These are phyloP conservation scores for Nannizziopsis arthrosporioides DNA, from an alignment of 2,329 filamentous ascomycete species.

Conservation along the genomic window DNA sequence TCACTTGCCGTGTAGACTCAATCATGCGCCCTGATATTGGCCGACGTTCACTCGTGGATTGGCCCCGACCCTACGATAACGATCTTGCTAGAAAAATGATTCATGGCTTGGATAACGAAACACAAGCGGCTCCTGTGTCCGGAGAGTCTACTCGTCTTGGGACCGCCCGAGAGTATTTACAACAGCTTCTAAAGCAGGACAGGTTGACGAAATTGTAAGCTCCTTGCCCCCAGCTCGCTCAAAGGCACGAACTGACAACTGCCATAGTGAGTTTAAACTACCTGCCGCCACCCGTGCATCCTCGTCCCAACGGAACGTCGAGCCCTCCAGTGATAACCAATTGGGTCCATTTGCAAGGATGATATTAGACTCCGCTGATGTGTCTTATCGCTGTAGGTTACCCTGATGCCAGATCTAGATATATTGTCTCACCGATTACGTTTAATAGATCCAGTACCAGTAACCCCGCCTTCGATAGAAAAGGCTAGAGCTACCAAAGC, in stretches of 20 bases:
- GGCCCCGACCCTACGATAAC: slow-evolving; percentile 38
- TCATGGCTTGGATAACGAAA: slow-evolving; percentile 60
- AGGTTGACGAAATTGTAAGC: slow-evolving; percentile 9
- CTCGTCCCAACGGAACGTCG: slow-evolving; percentile 16
- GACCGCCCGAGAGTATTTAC: slow-evolving; percentile 60
- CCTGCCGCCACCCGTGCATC: slow-evolving; percentile 21
- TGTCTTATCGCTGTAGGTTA: slow-evolving; percentile 35
- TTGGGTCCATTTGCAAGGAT: slow-evolving; percentile 45
- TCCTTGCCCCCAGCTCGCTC: neutral
- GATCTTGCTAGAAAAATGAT: slow-evolving; percentile 43
- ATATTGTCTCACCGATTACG: slow-evolving; percentile 2
- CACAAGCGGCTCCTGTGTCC: slow-evolving; percentile 44
- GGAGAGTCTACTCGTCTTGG: slow-evolving; percentile 52
- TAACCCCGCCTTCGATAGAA: slow-evolving; percentile 19
- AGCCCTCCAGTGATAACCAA: slow-evolving; percentile 20
- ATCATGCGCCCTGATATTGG: slow-evolving; percentile 34
- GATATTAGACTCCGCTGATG: slow-evolving; percentile 39
- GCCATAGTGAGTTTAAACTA: slow-evolving; percentile 33
- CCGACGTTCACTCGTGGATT: slow-evolving; percentile 27
- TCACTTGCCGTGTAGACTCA: slow-evolving; percentile 24
- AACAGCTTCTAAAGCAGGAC: slow-evolving; percentile 48
- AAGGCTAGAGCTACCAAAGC: slow-evolving; percentile 14
- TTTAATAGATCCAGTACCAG: slow-evolving; percentile 26
- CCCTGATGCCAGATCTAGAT: neutral
- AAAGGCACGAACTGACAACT: neutral